Evolutionary conservation across 345 rosid genomes (phyloP).

Genomic region (Iberis pinnata): DNA sequence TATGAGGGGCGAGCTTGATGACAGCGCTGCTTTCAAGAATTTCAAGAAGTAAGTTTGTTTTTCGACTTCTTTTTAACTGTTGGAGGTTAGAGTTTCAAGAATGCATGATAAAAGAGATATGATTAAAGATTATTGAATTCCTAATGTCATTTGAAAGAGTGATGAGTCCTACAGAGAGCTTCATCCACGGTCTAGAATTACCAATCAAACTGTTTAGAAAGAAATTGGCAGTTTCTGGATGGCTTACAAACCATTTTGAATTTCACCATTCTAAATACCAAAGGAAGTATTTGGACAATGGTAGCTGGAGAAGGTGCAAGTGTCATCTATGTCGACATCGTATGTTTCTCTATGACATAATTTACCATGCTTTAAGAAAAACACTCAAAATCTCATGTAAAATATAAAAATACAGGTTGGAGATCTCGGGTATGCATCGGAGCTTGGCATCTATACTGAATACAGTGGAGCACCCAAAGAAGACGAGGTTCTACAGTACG

Average conservation of each 20-base stretch:
- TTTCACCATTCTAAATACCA: slow-evolving; percentile 88
- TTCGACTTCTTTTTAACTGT: too few species aligned
- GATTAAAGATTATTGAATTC: slow-evolving; percentile 48
- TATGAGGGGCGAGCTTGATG: slow-evolving; percentile 98
- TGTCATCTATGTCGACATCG: slow-evolving; percentile 92
- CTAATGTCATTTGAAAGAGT: slow-evolving; percentile 93
- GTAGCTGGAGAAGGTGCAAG: slow-evolving; percentile 99
- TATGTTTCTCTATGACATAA: slow-evolving; percentile 27
- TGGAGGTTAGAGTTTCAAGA: background rate
- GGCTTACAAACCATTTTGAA: slow-evolving; percentile 36
- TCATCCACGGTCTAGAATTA: slow-evolving; percentile 68
- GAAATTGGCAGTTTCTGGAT: too few species aligned
- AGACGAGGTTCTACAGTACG: slow-evolving; percentile 94
- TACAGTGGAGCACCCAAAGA: slow-evolving; percentile 98
- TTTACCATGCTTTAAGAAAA: too few species aligned
- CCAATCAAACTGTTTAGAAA: too few species aligned
- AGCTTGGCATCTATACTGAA: slow-evolving; percentile 93
- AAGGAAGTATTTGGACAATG: slow-evolving; percentile 92
- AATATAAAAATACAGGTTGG: slow-evolving; percentile 51
- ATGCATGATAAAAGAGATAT: background rate
- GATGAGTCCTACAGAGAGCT: slow-evolving; percentile 82
- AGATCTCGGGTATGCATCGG: slow-evolving; percentile 85
- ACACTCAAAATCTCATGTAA: too few species aligned
- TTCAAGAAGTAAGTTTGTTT: slow-evolving; percentile 67
- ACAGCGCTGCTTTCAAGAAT: slow-evolving; percentile 94